These are phyloP conservation scores for Spergularia azorica DNA, from an alignment of 179 eudicot genomes.

Conservation along the genomic window DNA sequence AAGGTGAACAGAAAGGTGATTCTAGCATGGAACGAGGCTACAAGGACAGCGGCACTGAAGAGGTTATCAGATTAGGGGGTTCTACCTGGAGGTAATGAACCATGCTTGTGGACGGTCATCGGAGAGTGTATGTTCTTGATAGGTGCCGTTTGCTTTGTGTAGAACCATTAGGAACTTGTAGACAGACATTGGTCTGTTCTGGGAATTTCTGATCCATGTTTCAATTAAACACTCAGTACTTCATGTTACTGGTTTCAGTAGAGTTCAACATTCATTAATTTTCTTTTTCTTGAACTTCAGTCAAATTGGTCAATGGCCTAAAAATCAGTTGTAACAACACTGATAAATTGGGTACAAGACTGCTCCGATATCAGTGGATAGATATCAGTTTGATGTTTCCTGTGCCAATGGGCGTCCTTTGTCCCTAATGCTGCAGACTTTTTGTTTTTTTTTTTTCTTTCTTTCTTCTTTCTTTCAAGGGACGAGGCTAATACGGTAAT, in stretches of 20 bases:
- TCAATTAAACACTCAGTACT: conserved; percentile 31
- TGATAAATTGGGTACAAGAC: too few relatives aligned
- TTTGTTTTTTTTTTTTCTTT: too few relatives aligned
- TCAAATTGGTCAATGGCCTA: neutral
- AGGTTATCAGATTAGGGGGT: conserved; percentile 83
- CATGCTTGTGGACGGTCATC: neutral
- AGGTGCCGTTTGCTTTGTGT: neutral
- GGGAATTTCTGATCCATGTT: conserved; percentile 17
- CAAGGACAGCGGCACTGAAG: conserved; percentile 63
- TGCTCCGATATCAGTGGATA: too few relatives aligned
- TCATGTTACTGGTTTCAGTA: neutral
- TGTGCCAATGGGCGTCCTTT: too few relatives aligned
- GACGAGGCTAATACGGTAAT: too few relatives aligned
- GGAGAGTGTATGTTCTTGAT: neutral
- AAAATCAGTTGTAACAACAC: neutral
- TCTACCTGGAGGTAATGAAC: conserved; percentile 66
- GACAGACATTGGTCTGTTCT: conserved; percentile 8
- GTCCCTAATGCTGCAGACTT: too few relatives aligned
- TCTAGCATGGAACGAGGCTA: conserved; percentile 40
- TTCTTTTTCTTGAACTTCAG: neutral
- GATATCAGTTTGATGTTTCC: too few relatives aligned
- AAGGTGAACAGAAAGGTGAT: conserved; percentile 53
- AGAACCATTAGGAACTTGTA: neutral
- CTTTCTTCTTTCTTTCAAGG: too few relatives aligned
- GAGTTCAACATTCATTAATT: conserved; percentile 1